Percentiles rank a stretch among this genome's conserved stretches.
Conservation (phyloP, 768 basidiomycete species). For the Flagelloscypha sp. region DNA sequence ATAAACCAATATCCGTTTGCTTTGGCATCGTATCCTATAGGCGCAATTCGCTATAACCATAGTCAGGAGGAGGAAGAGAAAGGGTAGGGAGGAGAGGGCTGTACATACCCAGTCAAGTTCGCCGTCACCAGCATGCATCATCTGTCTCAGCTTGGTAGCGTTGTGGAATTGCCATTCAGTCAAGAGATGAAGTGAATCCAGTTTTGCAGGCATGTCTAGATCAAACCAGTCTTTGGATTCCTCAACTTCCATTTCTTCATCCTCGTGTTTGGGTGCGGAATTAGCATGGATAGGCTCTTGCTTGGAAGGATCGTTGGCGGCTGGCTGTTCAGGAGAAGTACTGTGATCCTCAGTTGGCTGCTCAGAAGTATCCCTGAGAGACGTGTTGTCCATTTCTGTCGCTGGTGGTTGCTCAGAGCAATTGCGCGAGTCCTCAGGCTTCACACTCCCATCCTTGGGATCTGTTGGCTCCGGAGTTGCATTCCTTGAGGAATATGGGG, state of each 20-base stretch:
- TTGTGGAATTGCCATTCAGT: slow-evolving; percentile 88
- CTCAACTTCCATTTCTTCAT: slow-evolving; percentile 21
- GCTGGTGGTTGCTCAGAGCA: slow-evolving; percentile 5
- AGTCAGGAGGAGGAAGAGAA: slow-evolving; percentile 5
- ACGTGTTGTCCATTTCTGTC: neutral
- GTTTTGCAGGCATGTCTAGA: slow-evolving; percentile 61
- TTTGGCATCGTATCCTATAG: slow-evolving; percentile 76
- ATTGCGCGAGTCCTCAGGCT: slow-evolving; percentile 2
- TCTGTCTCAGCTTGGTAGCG: slow-evolving; percentile 52
- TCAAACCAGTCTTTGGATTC: slow-evolving; percentile 61
- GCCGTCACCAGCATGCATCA: slow-evolving; percentile 79
- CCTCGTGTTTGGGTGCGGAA: slow-evolving; percentile 11
- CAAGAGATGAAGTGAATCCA: slow-evolving; percentile 65
- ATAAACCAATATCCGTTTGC: slow-evolving; percentile 81
- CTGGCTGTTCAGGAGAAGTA: slow-evolving; percentile 1
- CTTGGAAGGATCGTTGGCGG: slow-evolving; percentile 5
- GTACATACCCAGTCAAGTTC: slow-evolving; percentile 64
- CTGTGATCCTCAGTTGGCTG: slow-evolving; percentile 1
- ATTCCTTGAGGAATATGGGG: slow-evolving; percentile 21
- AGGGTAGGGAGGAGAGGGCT: slow-evolving; percentile 2
- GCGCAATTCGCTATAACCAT: slow-evolving; percentile 62
- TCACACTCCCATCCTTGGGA: slow-evolving; percentile 3
- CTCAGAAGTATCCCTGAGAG: neutral
- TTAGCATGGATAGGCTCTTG: slow-evolving; percentile 2
- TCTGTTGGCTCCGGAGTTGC: slow-evolving; percentile 21